Evolutionary conservation across 495 filamentous ascomycete genomes (phyloP), one percentile per base, ranked within the genome.

Genomic region (Aspergillus sclerotiicarbonarius): DNA sequence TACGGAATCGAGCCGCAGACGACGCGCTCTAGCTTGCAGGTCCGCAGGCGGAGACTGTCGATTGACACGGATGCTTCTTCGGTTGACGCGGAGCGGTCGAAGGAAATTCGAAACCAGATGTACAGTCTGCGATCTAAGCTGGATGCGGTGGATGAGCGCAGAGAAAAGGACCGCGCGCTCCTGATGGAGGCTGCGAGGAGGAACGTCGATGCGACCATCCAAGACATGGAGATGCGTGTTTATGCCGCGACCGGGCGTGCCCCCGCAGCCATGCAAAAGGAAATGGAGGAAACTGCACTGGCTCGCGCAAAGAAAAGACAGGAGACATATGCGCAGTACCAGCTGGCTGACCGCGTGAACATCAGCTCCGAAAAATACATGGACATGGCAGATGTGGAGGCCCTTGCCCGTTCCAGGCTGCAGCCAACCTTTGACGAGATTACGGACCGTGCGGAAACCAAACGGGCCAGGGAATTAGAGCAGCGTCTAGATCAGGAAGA

Each of bases 341-440:
- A 72, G 25, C 80, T 81, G 60, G 73, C 81, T 53, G 82, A 86
- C 20, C 87, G 84, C 65, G 79, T 96, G 41, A 81, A 91, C 60
- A 86, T 98, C 50, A 93, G 95, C 20, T 85, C 87, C 21, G 88
- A 91, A 0, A 89, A 83, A 64, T 88, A 86, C 57, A 83, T 98
- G 74, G 85, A 93, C 49, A 83, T 87, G 69, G 79, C 84, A 4
- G 90, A 91, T 50, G 81, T 98, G 41, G 87, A 97, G 54, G 84
- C 82, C 10, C 86, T 97, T 59, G 94, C 94, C 0, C 83, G 83
- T 9, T 80, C 81, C 32, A 86, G 87, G 63, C 80, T 98, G n/a
- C 89, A 91, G 69, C 94, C 94, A 16, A 83, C 94, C 0, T 69
- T 98, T n/a, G 89, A 97, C 65, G 90, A 96, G 62, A 95, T 98